These are phyloP conservation scores for Aspergillus tamarii DNA, from an alignment of 2,329 filamentous ascomycete species.

Conservation along the genomic window DNA sequence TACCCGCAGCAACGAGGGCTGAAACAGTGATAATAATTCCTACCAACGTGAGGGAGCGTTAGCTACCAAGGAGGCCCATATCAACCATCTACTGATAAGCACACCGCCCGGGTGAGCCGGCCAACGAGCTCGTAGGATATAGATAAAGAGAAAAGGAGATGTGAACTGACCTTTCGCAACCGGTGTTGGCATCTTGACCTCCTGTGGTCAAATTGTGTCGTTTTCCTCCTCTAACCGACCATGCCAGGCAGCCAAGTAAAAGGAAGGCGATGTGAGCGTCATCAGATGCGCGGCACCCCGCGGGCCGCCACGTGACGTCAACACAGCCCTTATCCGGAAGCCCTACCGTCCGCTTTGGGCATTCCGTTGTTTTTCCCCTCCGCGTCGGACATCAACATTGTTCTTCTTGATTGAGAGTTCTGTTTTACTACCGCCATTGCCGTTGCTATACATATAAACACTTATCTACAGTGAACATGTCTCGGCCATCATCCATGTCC, in stretches of 20 bases:
- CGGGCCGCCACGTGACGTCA: constrained; percentile 34
- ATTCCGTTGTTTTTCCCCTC: constrained; percentile 32
- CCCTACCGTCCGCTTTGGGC: constrained; percentile 40
- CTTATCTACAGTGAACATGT: constrained; percentile 45
- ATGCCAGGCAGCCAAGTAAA: neutral
- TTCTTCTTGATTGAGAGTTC: neutral
- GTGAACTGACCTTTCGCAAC: constrained; percentile 50
- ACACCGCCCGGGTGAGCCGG: constrained; percentile 30
- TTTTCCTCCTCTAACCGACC: constrained; percentile 7
- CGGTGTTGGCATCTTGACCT: constrained; percentile 48
- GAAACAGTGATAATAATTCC: constrained; percentile 66
- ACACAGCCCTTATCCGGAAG: constrained; percentile 35
- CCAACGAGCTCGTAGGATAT: constrained; percentile 5
- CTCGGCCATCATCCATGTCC: constrained; percentile 51
- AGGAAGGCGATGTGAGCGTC: constrained; percentile 13
- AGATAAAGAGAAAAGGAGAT: constrained; percentile 5
- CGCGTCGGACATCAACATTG: constrained; percentile 26
- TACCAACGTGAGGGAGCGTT: constrained; percentile 29
- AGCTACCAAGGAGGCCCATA: neutral
- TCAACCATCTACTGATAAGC: constrained; percentile 32
- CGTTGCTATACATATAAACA: neutral
- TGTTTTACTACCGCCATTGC: neutral
- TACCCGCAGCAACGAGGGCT: constrained; percentile 63
- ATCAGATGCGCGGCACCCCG: constrained; percentile 14
- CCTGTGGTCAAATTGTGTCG: neutral